Conservation (phyloP, 179 eudicot species). For the Carnegiea gigantea region DNA sequence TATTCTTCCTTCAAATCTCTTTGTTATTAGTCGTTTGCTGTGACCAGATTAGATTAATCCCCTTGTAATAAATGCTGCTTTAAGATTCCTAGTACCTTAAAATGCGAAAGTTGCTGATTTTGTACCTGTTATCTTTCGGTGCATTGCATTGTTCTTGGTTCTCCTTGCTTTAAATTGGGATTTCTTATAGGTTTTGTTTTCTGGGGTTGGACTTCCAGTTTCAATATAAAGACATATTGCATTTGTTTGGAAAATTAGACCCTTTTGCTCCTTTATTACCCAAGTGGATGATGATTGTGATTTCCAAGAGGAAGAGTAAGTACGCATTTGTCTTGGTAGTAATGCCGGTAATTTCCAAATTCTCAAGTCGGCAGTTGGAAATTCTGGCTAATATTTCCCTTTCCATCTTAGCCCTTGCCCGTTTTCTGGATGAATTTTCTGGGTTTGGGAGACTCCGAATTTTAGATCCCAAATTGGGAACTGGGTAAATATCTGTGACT, state of each 20-base stretch:
- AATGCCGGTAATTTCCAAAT: neutral
- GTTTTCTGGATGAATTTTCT: neutral
- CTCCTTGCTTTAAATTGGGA: slow-evolving; percentile 15
- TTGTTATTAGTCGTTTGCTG: neutral
- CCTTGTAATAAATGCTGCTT: slow-evolving; percentile 14
- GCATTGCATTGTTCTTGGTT: slow-evolving; percentile 24
- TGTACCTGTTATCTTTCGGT: slow-evolving; percentile 16
- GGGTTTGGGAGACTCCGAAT: slow-evolving; percentile 1
- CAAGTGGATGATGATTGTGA: neutral
- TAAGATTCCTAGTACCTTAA: slow-evolving; percentile 10
- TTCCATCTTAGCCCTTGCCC: neutral
- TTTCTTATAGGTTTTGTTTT: neutral
- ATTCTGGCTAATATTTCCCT: neutral
- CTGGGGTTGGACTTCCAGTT: neutral
- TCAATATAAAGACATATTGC: neutral
- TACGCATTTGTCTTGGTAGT: neutral
- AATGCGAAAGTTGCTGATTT: slow-evolving; percentile 15
- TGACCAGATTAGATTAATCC: slow-evolving; percentile 16
- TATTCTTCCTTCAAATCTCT: neutral
- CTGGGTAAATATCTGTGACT: neutral
- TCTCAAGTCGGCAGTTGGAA: slow-evolving; percentile 12
- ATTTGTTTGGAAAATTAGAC: neutral
- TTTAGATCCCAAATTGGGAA: slow-evolving; percentile 27
- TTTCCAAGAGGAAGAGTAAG: neutral
- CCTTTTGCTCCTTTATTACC: neutral